Percentiles rank a stretch among this genome's conserved stretches.
Evolutionary conservation across 176 grass and related monocot genomes (phyloP).

Genomic region (Rhynchospora pubera): DNA sequence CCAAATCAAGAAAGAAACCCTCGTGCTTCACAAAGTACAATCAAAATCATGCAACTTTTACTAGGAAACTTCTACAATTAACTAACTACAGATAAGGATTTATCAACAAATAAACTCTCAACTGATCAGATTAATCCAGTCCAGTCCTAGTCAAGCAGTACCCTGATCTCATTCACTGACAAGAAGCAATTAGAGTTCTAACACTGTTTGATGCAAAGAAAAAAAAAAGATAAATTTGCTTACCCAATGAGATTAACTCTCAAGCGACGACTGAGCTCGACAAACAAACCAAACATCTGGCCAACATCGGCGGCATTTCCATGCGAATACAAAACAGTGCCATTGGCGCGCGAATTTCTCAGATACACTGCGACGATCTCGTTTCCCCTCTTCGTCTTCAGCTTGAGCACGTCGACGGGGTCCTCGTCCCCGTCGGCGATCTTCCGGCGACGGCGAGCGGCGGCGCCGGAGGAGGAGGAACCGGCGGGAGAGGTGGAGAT

Average conservation of each 20-base stretch:
- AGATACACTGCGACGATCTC: slow-evolving; percentile 42
- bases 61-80: neutral
- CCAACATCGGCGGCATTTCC: slow-evolving; percentile 26
- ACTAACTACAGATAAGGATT: neutral
- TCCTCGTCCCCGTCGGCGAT: slow-evolving; percentile 25
- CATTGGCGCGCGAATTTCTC: neutral
- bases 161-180: neutral
- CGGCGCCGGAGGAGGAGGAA: slow-evolving; percentile 2
- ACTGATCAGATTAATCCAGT: neutral
- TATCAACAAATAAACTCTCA: slow-evolving; percentile 1
- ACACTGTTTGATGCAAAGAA: neutral
- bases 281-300: slow-evolving; percentile 42
- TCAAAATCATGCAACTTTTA: neutral
- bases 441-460: slow-evolving; percentile 28
- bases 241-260: slow-evolving; percentile 24
- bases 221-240: neutral
- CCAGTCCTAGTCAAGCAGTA: neutral
- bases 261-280: slow-evolving; percentile 17
- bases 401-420: neutral
- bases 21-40: neutral
- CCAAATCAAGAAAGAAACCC: neutral
- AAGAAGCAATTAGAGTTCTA: neutral
- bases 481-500: slow-evolving; percentile 23
- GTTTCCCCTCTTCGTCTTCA: slow-evolving; percentile 6
- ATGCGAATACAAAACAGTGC: slow-evolving; percentile 8